A percentile compares a stretch with the other conserved stretches of the same genome.
Conservation (phyloP, 2,329 filamentous ascomycete genomes). For the Cryphonectria nitschkei region DNA sequence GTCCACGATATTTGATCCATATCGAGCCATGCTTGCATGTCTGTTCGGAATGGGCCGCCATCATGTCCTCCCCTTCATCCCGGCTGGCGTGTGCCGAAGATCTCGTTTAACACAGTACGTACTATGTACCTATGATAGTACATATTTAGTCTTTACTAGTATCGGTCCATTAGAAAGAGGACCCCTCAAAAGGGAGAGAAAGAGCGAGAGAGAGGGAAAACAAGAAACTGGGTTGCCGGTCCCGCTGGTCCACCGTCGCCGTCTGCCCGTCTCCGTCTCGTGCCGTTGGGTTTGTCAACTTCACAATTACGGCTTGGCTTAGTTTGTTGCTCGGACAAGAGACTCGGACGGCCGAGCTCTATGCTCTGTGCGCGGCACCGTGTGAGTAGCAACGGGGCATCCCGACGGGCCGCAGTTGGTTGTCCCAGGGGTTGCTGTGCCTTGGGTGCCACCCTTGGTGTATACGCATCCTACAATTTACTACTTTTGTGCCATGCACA, state of each 20-base stretch:
- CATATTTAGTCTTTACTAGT: background rate
- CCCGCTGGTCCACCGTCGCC: background rate
- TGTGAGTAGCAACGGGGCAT: background rate
- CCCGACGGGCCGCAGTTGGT: background rate
- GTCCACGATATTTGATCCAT: background rate
- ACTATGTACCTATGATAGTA: background rate
- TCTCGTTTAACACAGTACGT: background rate
- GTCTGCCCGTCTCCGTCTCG: background rate
- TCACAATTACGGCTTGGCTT: background rate
- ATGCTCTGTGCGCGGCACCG: background rate
- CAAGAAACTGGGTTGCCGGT: background rate
- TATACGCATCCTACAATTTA: background rate
- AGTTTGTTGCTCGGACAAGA: background rate
- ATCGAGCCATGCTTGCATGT: background rate
- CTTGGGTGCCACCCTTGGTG: background rate
- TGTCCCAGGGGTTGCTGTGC: background rate
- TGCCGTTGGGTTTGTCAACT: background rate
- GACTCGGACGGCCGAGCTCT: constrained; percentile 7
- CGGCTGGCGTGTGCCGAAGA: background rate
- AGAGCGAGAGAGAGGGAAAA: too few relatives aligned
- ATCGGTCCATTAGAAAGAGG: background rate
- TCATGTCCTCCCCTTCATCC: background rate
- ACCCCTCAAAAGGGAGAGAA: background rate
- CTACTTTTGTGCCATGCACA: too few relatives aligned
- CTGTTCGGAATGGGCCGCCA: background rate